phyloP scores from a whole-genome alignment of 352 stramenopile genomes.

The Globisporangium heterothallicum region DNA sequence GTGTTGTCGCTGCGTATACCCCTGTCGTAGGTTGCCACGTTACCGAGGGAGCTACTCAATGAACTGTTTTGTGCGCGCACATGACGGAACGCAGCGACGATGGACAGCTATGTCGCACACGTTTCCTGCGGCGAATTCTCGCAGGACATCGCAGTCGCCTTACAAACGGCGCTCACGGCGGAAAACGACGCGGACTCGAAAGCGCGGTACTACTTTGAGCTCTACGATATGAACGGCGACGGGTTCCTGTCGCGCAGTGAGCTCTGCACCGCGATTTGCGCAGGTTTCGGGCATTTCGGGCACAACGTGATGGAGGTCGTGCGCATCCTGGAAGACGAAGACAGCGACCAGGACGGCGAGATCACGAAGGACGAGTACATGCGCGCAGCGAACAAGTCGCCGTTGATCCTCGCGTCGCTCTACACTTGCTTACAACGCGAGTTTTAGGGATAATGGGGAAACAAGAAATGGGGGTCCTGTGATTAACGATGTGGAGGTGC shows the following conservation, averaged over 20 bases:
- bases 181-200: constrained; percentile 25
- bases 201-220: constrained; percentile 36
- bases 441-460: background rate
- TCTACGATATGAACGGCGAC: constrained; percentile 29
- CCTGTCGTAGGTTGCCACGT: no score
- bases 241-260: constrained; percentile 24
- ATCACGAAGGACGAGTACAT: constrained; percentile 34
- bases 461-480: no score
- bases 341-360: constrained; percentile 33
- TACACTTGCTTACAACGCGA: constrained; percentile 29
- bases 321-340: constrained; percentile 30
- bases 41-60: no score
- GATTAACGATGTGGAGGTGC: no score
- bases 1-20: no score
- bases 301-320: constrained; percentile 33
- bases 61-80: no score
- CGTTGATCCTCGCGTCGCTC: constrained; percentile 32
- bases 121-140: constrained; percentile 20
- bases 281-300: constrained; percentile 35
- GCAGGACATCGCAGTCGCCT: constrained; percentile 25
- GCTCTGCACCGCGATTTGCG: constrained; percentile 28
- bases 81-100: constrained; percentile 4
- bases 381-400: constrained; percentile 22
- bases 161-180: constrained; percentile 18
- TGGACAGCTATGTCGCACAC: constrained; percentile 14